phyloP scores from a whole-genome alignment of 441 rosid species.

The Theobroma grandiflorum region DNA sequence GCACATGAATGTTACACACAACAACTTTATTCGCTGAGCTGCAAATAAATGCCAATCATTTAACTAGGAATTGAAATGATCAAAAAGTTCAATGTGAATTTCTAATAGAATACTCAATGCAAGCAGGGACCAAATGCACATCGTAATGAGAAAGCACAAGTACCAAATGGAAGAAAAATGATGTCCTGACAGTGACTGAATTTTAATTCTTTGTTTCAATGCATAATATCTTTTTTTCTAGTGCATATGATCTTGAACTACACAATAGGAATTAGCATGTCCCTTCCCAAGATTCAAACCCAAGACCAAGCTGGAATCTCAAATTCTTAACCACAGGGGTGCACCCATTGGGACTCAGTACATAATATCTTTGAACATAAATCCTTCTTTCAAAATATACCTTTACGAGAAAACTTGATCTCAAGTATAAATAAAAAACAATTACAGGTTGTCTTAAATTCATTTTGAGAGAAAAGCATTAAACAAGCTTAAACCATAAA shows the following conservation, averaged over 20 bases:
- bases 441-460: constrained; percentile 10
- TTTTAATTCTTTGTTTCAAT: constrained; percentile 14
- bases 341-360: not conserved
- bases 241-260: not conserved
- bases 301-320: not conserved
- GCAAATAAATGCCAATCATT: constrained; percentile 42
- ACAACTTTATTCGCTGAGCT: constrained; percentile 69
- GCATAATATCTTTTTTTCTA: not conserved
- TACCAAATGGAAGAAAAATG: constrained; percentile 14
- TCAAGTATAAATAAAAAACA: not conserved
- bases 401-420: not conserved
- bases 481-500: constrained; percentile 22
- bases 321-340: not conserved
- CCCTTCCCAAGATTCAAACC: constrained; percentile 5
- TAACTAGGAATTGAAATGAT: constrained; percentile 25
- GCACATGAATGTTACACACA: constrained; percentile 91
- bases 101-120: not conserved
- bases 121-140: not conserved
- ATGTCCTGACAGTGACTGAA: not conserved
- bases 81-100: constrained; percentile 10
- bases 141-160: not conserved
- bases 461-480: constrained; percentile 1
- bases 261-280: not conserved
- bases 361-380: not conserved
- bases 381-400: constrained; percentile 10